Base-by-base conservation (phyloP, 2,329 filamentous ascomycete species). In the Monosporascus sp. region DNA sequence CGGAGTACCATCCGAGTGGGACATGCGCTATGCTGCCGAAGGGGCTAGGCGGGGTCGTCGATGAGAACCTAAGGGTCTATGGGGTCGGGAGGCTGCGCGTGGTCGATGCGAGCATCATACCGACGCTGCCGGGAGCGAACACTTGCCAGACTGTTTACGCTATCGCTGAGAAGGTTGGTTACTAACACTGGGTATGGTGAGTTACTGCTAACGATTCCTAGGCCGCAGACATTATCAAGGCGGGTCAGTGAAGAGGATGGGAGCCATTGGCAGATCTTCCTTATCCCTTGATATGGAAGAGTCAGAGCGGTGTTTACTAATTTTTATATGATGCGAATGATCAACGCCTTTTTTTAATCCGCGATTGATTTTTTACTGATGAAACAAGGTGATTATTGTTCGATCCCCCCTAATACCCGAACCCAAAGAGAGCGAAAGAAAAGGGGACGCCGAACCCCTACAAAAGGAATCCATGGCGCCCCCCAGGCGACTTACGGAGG, bases 81-180 rank as follows among this genome's bases (percentile, higher is more conserved):
- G 77, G 76, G 1, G 65, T 79, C 17, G 70, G 71, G 55, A 69
- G 69, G 19, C 66, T 79, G 7, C 69, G 76, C 7, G 70, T 79
- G 4, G 72, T 74, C 5, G 76, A 80, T 63, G 76, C 76, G 1
- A 75, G 71, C 14, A 64, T 77, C 17, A 72, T 79, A 52, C 75
- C 76, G 2, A 69, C 76, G 70, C 72, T 66, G 66, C 74, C 48
- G 66, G 76, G 63, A 70, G 74, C 58, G 14, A 70, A 77, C 7
- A 78, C 77, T 24, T 76, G 79, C 55, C 76, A 76, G 59, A 72
- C 71, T 3, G 76, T 79, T 2, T 81, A 81, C 59, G 77, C 76
- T 68, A 66, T 79, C 55, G 77, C 68, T n/a, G 78, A 81, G 64
- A 80, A 76, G 62, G 64, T 64, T 38, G 57, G 59, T 53, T 8